Base-by-base conservation (phyloP, 1,284 basidiomycete species). In the Moesziomyces sp. region DNA sequence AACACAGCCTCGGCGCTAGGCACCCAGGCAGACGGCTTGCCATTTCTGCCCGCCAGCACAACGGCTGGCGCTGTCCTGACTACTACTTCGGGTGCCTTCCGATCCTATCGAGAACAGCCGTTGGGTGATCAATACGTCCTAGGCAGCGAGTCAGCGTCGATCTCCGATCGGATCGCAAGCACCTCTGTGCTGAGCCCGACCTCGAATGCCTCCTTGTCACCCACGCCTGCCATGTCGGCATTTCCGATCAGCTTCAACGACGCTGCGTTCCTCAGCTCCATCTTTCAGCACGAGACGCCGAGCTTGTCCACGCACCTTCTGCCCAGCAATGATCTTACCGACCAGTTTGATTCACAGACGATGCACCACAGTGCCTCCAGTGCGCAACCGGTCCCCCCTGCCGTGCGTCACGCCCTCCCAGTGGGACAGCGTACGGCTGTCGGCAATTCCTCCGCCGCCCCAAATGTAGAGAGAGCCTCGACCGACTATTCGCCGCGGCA, bases 251-350 rank as follows among this genome's bases (percentile, higher is more conserved):
- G 18, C 7, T 21, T 40, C 19, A 35, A n/a, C 14, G 52, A 63
- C 7, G 24, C 24, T 9, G 21, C 40, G 0, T 56, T 52, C 21
- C 28, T 49, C 5, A 42, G 34, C 23, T 35, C 53, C 2, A 47
- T 38, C 23, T 46, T 65, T 10, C 51, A 61, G 21, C 61, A 60
- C 7, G 52, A 51, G 45, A 65, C 68, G 18, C 68, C 61, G 3
- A 65, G 68, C 48, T 16, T 60, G 21, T 60, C 53, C 2, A 58
- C 53, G 3, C 57, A 65, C n/a, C 23, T 53, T 3, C 43, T 71
- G 23, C 67, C 67, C 1, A 46, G n/a, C 45, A 46, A 51, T 53
- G 54, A 61, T 40, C 18, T 71, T n/a, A 64, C 61, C 13, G 43
- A 48, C 18, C 55, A 52, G 10, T 13, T 21, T 13, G 21, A 7